Base-by-base conservation (phyloP, 2,329 filamentous ascomycete species). In the Penicillium aurantiogriseum region DNA sequence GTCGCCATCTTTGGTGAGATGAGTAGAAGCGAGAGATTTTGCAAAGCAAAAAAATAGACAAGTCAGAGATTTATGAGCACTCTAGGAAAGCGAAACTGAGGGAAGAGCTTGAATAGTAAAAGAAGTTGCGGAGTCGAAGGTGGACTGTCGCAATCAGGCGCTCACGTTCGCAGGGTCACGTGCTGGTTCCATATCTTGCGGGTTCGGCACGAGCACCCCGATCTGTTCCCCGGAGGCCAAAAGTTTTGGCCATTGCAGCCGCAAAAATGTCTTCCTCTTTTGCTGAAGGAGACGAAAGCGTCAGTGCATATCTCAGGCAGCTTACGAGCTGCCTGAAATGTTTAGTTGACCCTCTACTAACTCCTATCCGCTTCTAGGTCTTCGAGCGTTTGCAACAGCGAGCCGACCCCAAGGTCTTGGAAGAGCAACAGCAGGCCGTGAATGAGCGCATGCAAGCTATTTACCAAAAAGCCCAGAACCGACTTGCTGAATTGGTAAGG, bases 401-500 rank as follows among this genome's bases (percentile, higher is more conserved):
- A 65, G 75, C 81, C 60, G 84, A 89, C 72, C 80, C 83, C 25
- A 81, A 83, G 67, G 79, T 83, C 63, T 73, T 82, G 62, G 82
- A 86, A 71, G 81, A 84, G 69, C 80, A 84, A 62, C 80, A 87
- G 65, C 80, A 83, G 66, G 83, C 84, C 56, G 75, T 87, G 68
- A 83, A 85, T 70, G 82, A 84, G 67, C 80, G 83, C 50, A 76
- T 85, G 23, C 76, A 81, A 63, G 77, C 79, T 27, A 84, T 86
- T 59, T 82, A 85, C 62, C 79, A 84, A 64, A 85, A 85, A 71
- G 83, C 85, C 21, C 86, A 90, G 70, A 74, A 82, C 64, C 80
- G 87, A 54, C 79, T 89, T 54, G 81, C 79, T 38, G 85, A 90
- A 72, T 74, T 91, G 77, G 88, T 90, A 77, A 58, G 79, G 53